phyloP scores from a whole-genome alignment of 441 rosid genomes.

The Jatropha podagrica region DNA sequence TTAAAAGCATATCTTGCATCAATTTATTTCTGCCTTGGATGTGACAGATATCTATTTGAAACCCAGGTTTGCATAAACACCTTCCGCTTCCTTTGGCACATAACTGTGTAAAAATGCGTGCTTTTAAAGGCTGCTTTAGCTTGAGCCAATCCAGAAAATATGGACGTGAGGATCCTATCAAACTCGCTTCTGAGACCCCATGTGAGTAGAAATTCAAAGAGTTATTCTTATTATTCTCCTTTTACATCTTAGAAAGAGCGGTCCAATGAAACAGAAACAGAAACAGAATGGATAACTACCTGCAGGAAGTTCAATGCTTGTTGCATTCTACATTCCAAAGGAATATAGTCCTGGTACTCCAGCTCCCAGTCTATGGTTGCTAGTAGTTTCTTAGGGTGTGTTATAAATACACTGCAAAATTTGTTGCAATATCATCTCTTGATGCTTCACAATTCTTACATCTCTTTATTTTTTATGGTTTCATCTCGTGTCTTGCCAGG shows the following conservation, averaged over 20 bases:
- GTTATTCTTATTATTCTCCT: neutral
- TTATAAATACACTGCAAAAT: neutral
- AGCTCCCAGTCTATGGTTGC: neutral
- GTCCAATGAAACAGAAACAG: too few relatives aligned
- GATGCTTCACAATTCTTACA: neutral
- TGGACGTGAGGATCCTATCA: constrained; percentile 36
- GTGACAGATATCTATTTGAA: constrained; percentile 18
- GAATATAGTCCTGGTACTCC: neutral
- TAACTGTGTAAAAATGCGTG: constrained; percentile 32
- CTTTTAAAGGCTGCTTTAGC: constrained; percentile 52
- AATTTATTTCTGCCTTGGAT: constrained; percentile 15
- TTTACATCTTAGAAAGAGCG: neutral
- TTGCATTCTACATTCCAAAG: neutral
- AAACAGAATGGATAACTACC: neutral
- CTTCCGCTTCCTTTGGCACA: neutral
- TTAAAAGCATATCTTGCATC: constrained; percentile 8
- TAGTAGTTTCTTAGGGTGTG: neutral
- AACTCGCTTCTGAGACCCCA: constrained; percentile 60
- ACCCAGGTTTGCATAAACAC: neutral
- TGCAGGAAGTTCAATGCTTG: neutral
- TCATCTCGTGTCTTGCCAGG: neutral
- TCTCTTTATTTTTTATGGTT: neutral
- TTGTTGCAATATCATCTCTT: too few relatives aligned
- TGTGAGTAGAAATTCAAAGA: constrained; percentile 44
- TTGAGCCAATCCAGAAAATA: constrained; percentile 25